These are phyloP conservation scores for Phytophthora crassamura DNA, from an alignment of 352 stramenopile genomes.

Conservation along the genomic window DNA sequence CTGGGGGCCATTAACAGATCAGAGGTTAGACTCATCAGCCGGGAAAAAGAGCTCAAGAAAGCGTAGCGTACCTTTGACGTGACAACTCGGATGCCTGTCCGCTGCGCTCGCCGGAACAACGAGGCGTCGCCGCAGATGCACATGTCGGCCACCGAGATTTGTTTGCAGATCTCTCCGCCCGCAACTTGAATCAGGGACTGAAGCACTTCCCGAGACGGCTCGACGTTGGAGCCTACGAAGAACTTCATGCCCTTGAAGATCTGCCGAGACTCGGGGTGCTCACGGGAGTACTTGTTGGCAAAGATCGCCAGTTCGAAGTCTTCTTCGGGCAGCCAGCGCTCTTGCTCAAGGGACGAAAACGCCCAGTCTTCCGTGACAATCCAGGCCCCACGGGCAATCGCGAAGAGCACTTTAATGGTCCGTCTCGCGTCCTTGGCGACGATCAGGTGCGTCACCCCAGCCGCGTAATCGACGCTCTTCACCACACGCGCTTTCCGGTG, in stretches of 20 bases:
- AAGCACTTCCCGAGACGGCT: slow-evolving; percentile 74
- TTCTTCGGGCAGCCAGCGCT: slow-evolving; percentile 75
- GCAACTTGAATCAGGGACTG: slow-evolving; percentile 77
- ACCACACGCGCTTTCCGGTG: slow-evolving; percentile 79
- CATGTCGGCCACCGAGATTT: slow-evolving; percentile 69
- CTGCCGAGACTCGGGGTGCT: slow-evolving; percentile 54
- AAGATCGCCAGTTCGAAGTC: slow-evolving; percentile 69
- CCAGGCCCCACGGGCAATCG: slow-evolving; percentile 79
- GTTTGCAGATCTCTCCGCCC: slow-evolving; percentile 82
- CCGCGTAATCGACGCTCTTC: slow-evolving; percentile 77
- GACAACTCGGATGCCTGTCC: slow-evolving; percentile 65
- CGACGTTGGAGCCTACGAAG: slow-evolving; percentile 76
- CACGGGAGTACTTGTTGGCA: slow-evolving; percentile 51
- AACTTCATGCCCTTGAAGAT: slow-evolving; percentile 74
- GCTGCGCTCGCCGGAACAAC: slow-evolving; percentile 61
- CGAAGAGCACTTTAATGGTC: slow-evolving; percentile 89
- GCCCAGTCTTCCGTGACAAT: slow-evolving; percentile 85
- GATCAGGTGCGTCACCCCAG: slow-evolving; percentile 79
- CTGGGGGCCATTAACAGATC: slow-evolving; percentile 20
- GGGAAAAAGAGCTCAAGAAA: too few species aligned
- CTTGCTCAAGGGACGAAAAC: slow-evolving; percentile 77
- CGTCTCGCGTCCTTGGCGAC: slow-evolving; percentile 70
- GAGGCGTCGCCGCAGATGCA: slow-evolving; percentile 75
- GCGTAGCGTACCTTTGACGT: slow-evolving; percentile 73
- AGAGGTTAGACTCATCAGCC: slow-evolving; percentile 14